Evolutionary conservation across 164 flowering plant genomes (phyloP).

Genomic region (Amborella trichopoda): DNA sequence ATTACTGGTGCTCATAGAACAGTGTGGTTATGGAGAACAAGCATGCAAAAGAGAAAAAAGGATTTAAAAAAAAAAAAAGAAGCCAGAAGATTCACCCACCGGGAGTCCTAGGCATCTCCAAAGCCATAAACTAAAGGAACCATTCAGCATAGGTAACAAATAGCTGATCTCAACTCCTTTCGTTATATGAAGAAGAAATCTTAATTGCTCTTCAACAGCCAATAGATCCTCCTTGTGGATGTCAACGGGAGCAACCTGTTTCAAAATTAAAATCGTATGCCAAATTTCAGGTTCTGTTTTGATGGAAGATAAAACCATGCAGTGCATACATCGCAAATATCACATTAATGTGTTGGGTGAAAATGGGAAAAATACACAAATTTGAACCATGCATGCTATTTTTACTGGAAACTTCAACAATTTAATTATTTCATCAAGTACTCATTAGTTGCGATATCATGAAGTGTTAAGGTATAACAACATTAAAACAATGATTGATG

Average conservation of each 20-base stretch:
- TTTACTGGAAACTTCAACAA: too few relatives aligned
- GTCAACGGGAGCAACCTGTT: slow-evolving; percentile 86
- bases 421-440: too few relatives aligned
- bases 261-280: too few relatives aligned
- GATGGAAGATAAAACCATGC: too few relatives aligned
- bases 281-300: too few relatives aligned
- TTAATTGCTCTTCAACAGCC: slow-evolving; percentile 80
- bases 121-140: slow-evolving; percentile 83
- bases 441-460: too few relatives aligned
- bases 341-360: too few relatives aligned
- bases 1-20: background rate
- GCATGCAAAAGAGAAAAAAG: background rate
- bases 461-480: too few relatives aligned
- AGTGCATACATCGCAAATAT: too few relatives aligned
- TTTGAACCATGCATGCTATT: too few relatives aligned
- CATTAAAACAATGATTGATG: too few relatives aligned
- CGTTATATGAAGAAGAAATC: slow-evolving; percentile 48
- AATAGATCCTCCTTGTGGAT: slow-evolving; percentile 45
- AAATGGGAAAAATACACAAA: too few relatives aligned
- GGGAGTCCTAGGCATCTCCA: slow-evolving; percentile 51
- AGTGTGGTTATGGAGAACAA: background rate
- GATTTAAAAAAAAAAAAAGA: background rate
- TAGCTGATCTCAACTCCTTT: slow-evolving; percentile 40
- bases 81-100: slow-evolving; percentile 26
- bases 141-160: slow-evolving; percentile 44